These are phyloP conservation scores for Noccaea bulbosa DNA, from an alignment of 345 rosid genomes.

Conservation along the genomic window DNA sequence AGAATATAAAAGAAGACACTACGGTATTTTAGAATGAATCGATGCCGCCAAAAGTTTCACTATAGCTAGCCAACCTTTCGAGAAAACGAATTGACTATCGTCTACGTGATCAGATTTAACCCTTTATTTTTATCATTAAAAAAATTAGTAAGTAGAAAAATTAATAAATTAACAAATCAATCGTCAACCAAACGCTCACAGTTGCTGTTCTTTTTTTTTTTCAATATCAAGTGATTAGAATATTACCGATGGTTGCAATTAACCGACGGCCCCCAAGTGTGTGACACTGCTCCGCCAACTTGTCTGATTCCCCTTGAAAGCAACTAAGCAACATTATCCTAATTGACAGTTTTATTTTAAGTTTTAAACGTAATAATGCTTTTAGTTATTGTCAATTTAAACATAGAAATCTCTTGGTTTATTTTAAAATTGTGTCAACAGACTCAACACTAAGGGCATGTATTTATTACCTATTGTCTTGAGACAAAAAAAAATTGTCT, in stretches of 20 bases:
- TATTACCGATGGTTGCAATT: slow-evolving; percentile 26
- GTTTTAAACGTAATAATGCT: slow-evolving; percentile 5
- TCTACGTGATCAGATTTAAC: slow-evolving; percentile 36
- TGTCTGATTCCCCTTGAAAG: slow-evolving; percentile 37
- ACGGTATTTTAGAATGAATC: slow-evolving; percentile 23
- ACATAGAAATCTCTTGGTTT: background rate
- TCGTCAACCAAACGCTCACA: slow-evolving; percentile 24
- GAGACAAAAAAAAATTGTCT: no score
- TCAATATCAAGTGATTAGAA: background rate
- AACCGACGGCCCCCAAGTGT: slow-evolving; percentile 37
- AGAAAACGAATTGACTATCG: slow-evolving; percentile 43
- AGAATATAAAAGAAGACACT: slow-evolving; percentile 30
- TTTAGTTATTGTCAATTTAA: slow-evolving; percentile 6
- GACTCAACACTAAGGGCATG: background rate
- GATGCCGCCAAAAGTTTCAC: slow-evolving; percentile 34
- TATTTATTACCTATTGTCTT: background rate
- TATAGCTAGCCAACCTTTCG: slow-evolving; percentile 38
- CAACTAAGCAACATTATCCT: slow-evolving; percentile 35
- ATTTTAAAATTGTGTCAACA: background rate
- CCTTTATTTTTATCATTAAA: background rate
- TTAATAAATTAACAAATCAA: slow-evolving; percentile 6
- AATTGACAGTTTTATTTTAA: slow-evolving; percentile 35
- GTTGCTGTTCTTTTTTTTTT: background rate
- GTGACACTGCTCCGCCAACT: slow-evolving; percentile 36
- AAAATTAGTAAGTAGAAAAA: slow-evolving; percentile 20